Base-by-base conservation (phyloP, 2,329 filamentous ascomycete species). In the Rhinocladiella similis region DNA sequence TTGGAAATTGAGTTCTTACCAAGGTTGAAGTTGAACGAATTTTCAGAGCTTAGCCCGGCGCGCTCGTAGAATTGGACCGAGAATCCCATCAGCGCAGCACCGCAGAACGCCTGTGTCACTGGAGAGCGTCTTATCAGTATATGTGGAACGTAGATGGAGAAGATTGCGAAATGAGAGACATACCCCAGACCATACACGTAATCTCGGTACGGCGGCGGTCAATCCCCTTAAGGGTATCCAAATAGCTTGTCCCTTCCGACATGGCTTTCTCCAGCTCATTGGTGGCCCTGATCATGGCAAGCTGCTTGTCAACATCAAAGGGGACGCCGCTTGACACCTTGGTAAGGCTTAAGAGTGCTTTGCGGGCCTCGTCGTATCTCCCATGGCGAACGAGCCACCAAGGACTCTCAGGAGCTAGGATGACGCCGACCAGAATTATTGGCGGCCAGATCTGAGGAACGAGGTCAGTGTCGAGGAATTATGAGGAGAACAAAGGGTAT, bases 121-220 rank as follows among this genome's bases (percentile, higher is more conserved):
- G 29, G 29, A 33, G 29, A 33, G 6, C 6, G 3, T 10, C 29
- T 33, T 33, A 12, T 33, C 29, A 33, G 29, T 12, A 12, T 33
- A 33, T 12, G 6, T 7, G 5, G 10, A 33, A 9, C 29, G 6
- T 33, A 9, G 29, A 33, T 33, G 29, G 10, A 10, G 29, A 33
- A 12, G 10, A 12, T 33, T 33, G 27, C 27, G 10, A 33, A 10
- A 25, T 25, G 22, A 25, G 22, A 25, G 29, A 33, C 29, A 33
- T 33, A 33, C 29, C 10, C 29, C 29, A 33, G 7, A 33, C 29
- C 29, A 33, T 33, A 12, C 29, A 10, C 10, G 67, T 66, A 39
- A 77, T 74, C 55, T 76, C 74, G 3, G 74, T 77, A 1, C 75
- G 71, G 1, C 75, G 72, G 10, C 67, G 61, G 22, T 72, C 63